Percentiles rank a stretch among this genome's conserved stretches.
phyloP scores from a whole-genome alignment of 495 filamentous ascomycete species.

The Xylaria acuta region DNA sequence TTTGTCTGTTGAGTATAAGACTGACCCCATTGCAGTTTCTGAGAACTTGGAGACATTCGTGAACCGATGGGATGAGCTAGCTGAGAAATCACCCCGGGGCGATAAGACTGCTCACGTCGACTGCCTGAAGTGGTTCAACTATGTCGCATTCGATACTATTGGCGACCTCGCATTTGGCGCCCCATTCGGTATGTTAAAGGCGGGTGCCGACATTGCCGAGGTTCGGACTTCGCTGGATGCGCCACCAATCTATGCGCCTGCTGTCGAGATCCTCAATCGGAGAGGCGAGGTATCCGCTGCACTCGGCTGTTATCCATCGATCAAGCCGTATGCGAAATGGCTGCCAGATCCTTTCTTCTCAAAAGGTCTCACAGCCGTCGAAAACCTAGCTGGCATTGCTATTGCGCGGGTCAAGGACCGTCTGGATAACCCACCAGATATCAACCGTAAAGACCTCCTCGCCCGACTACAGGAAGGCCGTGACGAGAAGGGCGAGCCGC shows the following conservation, averaged over 20 bases:
- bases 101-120: conserved; percentile 65
- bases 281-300: conserved; percentile 71
- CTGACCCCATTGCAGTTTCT: conserved; percentile 51
- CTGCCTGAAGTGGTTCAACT: conserved; percentile 92
- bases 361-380: conserved; percentile 66
- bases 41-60: conserved; percentile 78
- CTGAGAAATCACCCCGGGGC: conserved; percentile 33
- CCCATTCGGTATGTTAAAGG: conserved; percentile 66
- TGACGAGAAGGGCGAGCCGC: conserved; percentile 75
- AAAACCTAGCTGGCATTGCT: conserved; percentile 75
- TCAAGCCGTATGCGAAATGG: conserved; percentile 70
- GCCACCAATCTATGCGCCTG: conserved; percentile 63
- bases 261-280: conserved; percentile 75
- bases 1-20: background rate
- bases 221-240: conserved; percentile 58
- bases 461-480: conserved; percentile 85
- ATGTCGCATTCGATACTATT: conserved; percentile 91
- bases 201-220: conserved; percentile 65
- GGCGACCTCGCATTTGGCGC: conserved; percentile 71
- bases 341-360: conserved; percentile 73
- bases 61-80: conserved; percentile 70
- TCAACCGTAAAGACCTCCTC: conserved; percentile 75
- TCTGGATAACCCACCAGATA: conserved; percentile 67
- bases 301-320: conserved; percentile 63
- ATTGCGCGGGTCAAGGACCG: conserved; percentile 80